These are phyloP conservation scores for Candida bentonensis DNA, from an alignment of 805 yeast species.

Conservation along the genomic window DNA sequence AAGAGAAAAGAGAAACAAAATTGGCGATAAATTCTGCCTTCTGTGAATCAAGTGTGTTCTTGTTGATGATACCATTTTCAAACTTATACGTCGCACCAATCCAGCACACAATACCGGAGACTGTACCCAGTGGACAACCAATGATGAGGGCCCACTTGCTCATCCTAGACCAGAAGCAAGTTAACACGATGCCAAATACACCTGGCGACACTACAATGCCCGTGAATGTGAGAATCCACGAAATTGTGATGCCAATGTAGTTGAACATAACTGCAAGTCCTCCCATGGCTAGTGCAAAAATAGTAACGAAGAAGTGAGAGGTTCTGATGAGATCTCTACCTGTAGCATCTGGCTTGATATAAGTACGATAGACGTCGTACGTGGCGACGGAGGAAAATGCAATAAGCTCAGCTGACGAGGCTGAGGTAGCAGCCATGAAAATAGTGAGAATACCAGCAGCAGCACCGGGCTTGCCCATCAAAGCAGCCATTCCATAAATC, in stretches of 20 bases:
- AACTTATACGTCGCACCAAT: conserved; percentile 18
- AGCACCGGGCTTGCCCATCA: conserved; percentile 77
- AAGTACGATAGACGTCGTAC: conserved; percentile 65
- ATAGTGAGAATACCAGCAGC: conserved; percentile 58
- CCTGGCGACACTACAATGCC: conserved; percentile 47
- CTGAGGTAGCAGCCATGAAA: conserved; percentile 79
- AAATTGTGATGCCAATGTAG: conserved; percentile 73
- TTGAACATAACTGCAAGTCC: conserved; percentile 69
- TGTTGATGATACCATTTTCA: conserved; percentile 16
- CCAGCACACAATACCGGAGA: conserved; percentile 6
- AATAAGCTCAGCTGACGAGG: conserved; percentile 74
- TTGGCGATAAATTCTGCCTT: conserved; percentile 20
- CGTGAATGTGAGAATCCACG: conserved; percentile 69
- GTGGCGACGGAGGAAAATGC: conserved; percentile 70
- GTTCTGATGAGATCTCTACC: conserved; percentile 52
- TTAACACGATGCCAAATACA: conserved; percentile 32
- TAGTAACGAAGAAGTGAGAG: conserved; percentile 49
- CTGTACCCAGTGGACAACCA: conserved; percentile 6
- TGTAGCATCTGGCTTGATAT: conserved; percentile 58
- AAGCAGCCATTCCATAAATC: conserved; percentile 61
- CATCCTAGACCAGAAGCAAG: conserved; percentile 36
- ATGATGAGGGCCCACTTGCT: conserved; percentile 3
- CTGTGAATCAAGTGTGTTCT: conserved; percentile 11
- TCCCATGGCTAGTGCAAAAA: conserved; percentile 47
- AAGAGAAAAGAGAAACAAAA: conserved; percentile 16